Conservation (phyloP, 83 land plant species). For the Picea abies region DNA sequence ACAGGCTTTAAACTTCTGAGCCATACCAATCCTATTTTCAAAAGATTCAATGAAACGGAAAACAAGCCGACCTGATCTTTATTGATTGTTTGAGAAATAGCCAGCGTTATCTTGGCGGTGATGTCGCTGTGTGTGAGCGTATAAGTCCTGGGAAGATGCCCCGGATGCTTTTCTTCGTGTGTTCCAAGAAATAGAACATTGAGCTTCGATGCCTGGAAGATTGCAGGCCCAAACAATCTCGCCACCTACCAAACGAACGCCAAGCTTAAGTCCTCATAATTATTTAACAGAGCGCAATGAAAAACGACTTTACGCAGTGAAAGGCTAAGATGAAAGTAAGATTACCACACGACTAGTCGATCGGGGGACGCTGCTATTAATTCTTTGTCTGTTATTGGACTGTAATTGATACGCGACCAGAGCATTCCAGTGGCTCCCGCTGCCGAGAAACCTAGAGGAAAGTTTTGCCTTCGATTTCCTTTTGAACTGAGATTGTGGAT, state of each 20-base stretch:
- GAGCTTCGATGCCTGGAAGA: conserved; percentile 89
- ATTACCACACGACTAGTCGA: not conserved
- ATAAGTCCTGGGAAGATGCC: conserved; percentile 72
- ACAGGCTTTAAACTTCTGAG: no score
- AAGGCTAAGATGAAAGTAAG: no score
- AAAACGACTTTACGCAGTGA: not conserved
- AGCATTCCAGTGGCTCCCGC: no score
- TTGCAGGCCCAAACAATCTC: conserved; percentile 88
- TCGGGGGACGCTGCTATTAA: not conserved
- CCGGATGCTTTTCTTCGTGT: conserved; percentile 74
- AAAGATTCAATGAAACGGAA: not conserved
- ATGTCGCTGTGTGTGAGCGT: conserved; percentile 92
- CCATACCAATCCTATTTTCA: no score
- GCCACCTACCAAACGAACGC: conserved; percentile 49
- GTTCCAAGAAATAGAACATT: conserved; percentile 84
- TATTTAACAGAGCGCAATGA: not conserved
- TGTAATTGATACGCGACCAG: not conserved
- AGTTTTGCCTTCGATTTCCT: no score
- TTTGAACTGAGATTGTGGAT: no score
- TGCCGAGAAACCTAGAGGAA: no score
- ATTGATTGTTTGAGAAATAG: conserved; percentile 80
- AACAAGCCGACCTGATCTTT: conserved; percentile 57
- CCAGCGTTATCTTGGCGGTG: conserved; percentile 71
- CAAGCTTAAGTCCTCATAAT: not conserved
- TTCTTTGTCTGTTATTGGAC: not conserved